These are phyloP conservation scores for Nicotiana undulata DNA, from an alignment of 257 asterid genomes.

Conservation along the genomic window DNA sequence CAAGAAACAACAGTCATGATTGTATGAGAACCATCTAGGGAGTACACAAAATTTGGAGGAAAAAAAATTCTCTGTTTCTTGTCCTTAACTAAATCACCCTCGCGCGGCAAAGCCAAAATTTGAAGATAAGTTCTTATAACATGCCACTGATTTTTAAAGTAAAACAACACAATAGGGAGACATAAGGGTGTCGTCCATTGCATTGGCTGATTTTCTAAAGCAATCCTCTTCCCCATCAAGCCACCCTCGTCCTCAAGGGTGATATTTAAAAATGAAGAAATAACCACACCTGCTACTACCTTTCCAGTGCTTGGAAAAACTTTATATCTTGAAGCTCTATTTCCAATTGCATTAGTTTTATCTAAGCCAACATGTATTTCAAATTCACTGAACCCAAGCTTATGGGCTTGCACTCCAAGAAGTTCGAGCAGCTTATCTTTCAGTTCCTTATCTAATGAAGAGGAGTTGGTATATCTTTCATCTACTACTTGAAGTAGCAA, in stretches of 20 bases:
- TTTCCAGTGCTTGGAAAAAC: no score
- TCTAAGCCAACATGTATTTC: no score
- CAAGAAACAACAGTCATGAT: slow-evolving; percentile 98
- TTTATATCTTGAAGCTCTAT: no score
- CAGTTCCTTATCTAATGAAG: no score
- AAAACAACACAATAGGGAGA: slow-evolving; percentile 86
- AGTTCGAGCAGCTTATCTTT: slow-evolving; percentile 57
- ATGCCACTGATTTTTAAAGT: slow-evolving; percentile 66
- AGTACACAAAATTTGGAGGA: slow-evolving; percentile 95
- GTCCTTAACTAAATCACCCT: slow-evolving; percentile 72
- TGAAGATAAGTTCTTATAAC: slow-evolving; percentile 83
- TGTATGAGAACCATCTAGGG: slow-evolving; percentile 91
- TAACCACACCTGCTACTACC: no score
- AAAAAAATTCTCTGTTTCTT: slow-evolving; percentile 88
- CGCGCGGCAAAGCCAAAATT: slow-evolving; percentile 75
- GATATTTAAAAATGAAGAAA: no score
- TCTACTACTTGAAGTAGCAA: slow-evolving; percentile 56
- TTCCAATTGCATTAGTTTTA: no score
- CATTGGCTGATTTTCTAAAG: slow-evolving; percentile 79
- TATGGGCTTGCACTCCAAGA: slow-evolving; percentile 70
- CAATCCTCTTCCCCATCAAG: slow-evolving; percentile 32
- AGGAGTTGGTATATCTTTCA: slow-evolving; percentile 42
- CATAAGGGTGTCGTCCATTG: slow-evolving; percentile 95
- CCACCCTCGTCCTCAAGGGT: no score
- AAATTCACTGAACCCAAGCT: no score